Conservation (phyloP, 2,329 filamentous ascomycete species). For the Trichoderma oligosporum region DNA sequence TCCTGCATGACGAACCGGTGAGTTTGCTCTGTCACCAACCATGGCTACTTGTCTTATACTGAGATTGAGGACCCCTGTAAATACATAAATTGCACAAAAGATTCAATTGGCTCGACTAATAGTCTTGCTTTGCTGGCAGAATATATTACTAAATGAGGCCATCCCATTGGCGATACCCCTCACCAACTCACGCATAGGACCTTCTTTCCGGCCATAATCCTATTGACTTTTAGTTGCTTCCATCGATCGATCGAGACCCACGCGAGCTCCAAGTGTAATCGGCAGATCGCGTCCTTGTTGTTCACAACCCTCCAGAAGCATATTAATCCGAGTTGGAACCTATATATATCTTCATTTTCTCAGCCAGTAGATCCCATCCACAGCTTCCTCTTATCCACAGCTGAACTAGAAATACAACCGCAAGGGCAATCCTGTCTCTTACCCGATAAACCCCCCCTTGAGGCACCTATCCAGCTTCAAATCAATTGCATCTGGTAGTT, state of each 20-base stretch:
- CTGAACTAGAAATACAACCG: too few relatives aligned
- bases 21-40: conserved; percentile 4
- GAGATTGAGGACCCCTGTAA: conserved; percentile 10
- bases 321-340: too few relatives aligned
- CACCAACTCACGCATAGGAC: not conserved
- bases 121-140: conserved; percentile 11
- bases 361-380: too few relatives aligned
- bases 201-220: not conserved
- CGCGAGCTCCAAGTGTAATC: not conserved
- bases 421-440: too few relatives aligned
- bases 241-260: not conserved
- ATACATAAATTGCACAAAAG: not conserved
- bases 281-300: too few relatives aligned
- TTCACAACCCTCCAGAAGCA: too few relatives aligned
- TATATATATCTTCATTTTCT: too few relatives aligned
- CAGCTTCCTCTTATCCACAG: too few relatives aligned
- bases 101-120: not conserved
- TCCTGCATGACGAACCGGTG: conserved; percentile 7
- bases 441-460: too few relatives aligned
- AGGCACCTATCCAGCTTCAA: too few relatives aligned
- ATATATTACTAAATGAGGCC: not conserved
- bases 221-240: not conserved
- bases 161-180: not conserved
- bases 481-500: too few relatives aligned
- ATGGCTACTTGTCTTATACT: not conserved